Evolutionary conservation across 371 early-diverging fungal genomes (phyloP), one percentile per base, ranked within the genome.

Genomic region (Saksenaea vasiformis): DNA sequence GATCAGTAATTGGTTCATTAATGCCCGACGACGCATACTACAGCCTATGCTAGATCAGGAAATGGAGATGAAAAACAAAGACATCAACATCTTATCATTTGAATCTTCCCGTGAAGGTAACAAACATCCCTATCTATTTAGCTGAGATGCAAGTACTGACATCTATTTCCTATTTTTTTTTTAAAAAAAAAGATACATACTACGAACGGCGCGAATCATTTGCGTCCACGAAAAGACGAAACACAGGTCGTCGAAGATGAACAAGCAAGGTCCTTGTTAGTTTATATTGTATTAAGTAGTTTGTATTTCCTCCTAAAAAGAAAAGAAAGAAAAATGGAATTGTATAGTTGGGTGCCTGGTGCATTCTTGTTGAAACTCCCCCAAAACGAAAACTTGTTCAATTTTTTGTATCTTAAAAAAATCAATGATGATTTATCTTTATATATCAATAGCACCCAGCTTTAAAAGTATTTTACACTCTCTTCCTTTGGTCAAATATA

Each of bases 11-110:
- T 67, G 68, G 68, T 67, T 67, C 68, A 92, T 94, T 59, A 94
- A 94, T 75, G 93, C 93, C 0, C 70, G 94, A 31, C 73, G 94
- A 66, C 85, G 93, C 56, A 85, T 85, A 22, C 47, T 84, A 60
- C 79, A 83, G 44, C 82, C 77, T 22, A 76, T 80, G 75, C 62
- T 80, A 22, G 72, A 77, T 22, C 51, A 47, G 22, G 51, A 47
- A 47, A 22, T 47, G 22, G 51, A 61, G 51, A 71, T 66, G 67
- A 72, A 71, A 57, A 72, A 60, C 51, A 70, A 59, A 54, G 66
- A 66, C 22, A 17, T 47, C 3, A 58, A 62, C 51, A 22, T 47
- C 22, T 22, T 47, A 19, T 17, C 51, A 17, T 61, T 61, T 47
- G 61, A 61, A 36, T 53, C 54, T 17, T 61, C 35, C 19, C 61